Evolutionary conservation across 257 asterid genomes (phyloP).

Genomic region (Voacanga thouarsii): DNA sequence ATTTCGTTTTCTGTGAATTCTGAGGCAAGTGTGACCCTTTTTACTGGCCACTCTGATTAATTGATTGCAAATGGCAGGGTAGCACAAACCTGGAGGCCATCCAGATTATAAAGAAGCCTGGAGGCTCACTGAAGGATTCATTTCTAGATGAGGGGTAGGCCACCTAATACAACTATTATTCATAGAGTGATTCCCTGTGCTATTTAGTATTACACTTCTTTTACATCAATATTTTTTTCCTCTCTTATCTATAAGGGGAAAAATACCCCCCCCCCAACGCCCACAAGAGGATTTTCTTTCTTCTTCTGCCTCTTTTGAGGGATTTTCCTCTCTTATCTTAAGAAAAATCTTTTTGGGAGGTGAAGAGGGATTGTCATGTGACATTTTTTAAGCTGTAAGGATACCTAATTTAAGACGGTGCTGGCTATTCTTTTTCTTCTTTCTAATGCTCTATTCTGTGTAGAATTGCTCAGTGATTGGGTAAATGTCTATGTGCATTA

Average conservation of each 20-base stretch:
- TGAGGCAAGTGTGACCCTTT: background rate
- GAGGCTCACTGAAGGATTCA: conserved; percentile 83
- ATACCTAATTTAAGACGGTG: background rate
- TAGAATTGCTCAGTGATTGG: background rate
- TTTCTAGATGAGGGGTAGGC: conserved; percentile 86
- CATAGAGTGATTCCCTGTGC: background rate
- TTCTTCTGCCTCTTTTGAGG: background rate
- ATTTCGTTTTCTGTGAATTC: conserved; percentile 11
- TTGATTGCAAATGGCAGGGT: conserved; percentile 55
- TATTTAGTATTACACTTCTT: background rate
- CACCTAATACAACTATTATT: background rate
- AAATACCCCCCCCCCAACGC: too few species aligned
- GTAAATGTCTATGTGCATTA: background rate
- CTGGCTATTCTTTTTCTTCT: background rate
- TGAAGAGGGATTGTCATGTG: background rate
- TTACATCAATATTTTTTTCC: background rate
- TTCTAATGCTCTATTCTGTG: background rate
- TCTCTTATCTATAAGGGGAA: background rate
- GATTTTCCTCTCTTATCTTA: background rate
- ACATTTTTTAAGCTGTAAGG: background rate
- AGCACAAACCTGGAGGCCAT: conserved; percentile 90
- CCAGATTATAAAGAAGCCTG: conserved; percentile 91
- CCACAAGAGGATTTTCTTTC: too few species aligned
- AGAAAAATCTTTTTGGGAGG: background rate
- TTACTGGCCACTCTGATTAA: conserved; percentile 3